Base-by-base conservation (phyloP, 805 yeast genomes). In the Kodamaea neixiangensis region DNA sequence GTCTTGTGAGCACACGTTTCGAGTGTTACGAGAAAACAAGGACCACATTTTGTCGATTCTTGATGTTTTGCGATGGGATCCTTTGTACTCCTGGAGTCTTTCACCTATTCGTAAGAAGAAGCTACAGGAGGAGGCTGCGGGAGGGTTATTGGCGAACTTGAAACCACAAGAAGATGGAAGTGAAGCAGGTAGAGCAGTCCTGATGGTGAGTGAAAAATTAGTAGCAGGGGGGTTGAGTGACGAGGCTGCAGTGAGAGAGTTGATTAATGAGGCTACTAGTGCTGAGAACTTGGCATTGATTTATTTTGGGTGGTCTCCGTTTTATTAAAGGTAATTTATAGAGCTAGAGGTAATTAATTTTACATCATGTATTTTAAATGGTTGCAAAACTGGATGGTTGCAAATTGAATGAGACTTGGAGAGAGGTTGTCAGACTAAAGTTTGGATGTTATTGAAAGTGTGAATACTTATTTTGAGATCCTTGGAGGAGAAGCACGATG, bases 21-120 rank as follows among this genome's bases (percentile, higher is more conserved):
- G 79, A 18, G 89, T 87, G 1, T 68, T 94, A 42, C 71, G 96
- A 49, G 67, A 68, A 1, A 85, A 90, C 59, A 73, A 74, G 33
- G 88, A 83, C 22, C 85, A 84, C 56, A 89, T 96, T 22, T 68
- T 85, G 65, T 86, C 94, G 25, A 88, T 94, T 29, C 69, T 94
- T 49, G 93, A 92, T 59, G 96, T 93, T 3, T 69, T 94, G 55
- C 77, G 86, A 58, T 90, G 94, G 79, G 99, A 94, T 74, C 97
- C 99, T 0, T 75, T 94, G 49, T 92, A 93, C 61, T 80, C 89
- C 1, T 94, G 99, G 98, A 82, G 88, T 0, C 73, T 91, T 44
- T 88, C 97, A 0, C 96, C 96, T 1, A 67, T 89, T 14, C 66
- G 86, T 49, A 79, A 76, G 60, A 77, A 77, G 55, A 79, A 75